Conservation (phyloP, 352 stramenopile species). For the Phytopythium helicoides region DNA sequence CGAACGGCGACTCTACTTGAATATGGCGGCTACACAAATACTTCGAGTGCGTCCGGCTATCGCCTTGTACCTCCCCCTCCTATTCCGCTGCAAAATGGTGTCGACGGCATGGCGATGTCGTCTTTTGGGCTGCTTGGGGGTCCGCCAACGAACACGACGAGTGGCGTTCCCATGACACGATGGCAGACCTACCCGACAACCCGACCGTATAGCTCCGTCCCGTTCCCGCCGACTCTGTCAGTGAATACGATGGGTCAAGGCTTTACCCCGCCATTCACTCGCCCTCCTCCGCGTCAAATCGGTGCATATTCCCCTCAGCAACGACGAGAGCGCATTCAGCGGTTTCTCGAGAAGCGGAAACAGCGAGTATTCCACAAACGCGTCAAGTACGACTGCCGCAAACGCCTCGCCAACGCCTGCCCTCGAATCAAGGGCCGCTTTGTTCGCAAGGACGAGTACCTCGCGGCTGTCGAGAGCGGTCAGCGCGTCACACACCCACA, state of each 20-base stretch:
- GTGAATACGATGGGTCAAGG: background rate
- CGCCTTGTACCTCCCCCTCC: conserved; percentile 2
- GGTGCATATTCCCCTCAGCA: conserved; percentile 58
- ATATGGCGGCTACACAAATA: background rate
- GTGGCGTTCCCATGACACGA: conserved; percentile 10
- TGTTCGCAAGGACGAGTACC: conserved; percentile 31
- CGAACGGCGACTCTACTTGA: conserved; percentile 2
- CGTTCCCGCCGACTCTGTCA: background rate
- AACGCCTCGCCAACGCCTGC: conserved; percentile 63
- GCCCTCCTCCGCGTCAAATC: conserved; percentile 35
- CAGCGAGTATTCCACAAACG: conserved; percentile 66
- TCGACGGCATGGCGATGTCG: conserved; percentile 1
- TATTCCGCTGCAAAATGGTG: conserved; percentile 3
- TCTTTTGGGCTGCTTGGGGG: background rate
- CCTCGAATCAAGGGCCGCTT: conserved; percentile 74
- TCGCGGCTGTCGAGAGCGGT: conserved; percentile 11
- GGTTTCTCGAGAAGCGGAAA: conserved; percentile 76
- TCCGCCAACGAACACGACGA: conserved; percentile 4
- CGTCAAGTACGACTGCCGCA: conserved; percentile 74
- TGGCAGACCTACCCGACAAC: conserved; percentile 6
- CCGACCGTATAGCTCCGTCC: background rate
- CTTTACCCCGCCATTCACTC: background rate
- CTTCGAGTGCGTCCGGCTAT: background rate
- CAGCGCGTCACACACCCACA: conserved; percentile 8
- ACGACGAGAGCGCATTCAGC: conserved; percentile 48